These are phyloP conservation scores for Komagataea norvegica DNA, from an alignment of 1,139 yeast genomes.

Conservation along the genomic window DNA sequence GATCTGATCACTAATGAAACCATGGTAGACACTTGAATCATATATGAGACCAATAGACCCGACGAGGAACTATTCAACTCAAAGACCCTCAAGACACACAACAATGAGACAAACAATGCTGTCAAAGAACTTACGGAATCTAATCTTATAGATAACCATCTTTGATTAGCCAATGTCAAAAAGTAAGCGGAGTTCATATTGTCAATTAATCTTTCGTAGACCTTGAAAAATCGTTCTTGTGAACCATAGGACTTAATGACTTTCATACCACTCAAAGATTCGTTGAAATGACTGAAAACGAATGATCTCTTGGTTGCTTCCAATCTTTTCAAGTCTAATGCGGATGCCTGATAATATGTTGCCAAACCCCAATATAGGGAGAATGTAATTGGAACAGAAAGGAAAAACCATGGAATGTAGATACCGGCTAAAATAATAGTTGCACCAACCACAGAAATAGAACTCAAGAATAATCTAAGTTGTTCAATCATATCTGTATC, in stretches of 20 bases:
- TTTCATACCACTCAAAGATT: conserved; percentile 58
- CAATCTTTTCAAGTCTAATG: conserved; percentile 68
- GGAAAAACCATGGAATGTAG: conserved; percentile 61
- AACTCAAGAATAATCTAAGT: conserved; percentile 41
- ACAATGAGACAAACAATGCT: conserved; percentile 43
- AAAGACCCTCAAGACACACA: conserved; percentile 60
- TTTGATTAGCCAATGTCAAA: conserved; percentile 57
- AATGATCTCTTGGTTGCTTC: conserved; percentile 65
- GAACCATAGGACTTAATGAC: conserved; percentile 58
- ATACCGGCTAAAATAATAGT: conserved; percentile 53
- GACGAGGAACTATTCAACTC: conserved; percentile 58
- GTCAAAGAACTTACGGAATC: conserved; percentile 46
- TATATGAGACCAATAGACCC: conserved; percentile 53
- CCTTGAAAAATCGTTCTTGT: conserved; percentile 41
- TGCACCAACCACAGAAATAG: conserved; percentile 44
- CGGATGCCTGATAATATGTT: conserved; percentile 56
- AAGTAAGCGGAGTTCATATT: conserved; percentile 61
- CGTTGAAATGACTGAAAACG: conserved; percentile 69
- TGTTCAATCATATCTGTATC: conserved; percentile 55
- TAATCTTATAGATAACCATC: conserved; percentile 65
- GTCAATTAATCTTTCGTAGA: conserved; percentile 45
- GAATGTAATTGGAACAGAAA: conserved; percentile 43
- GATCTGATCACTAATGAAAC: conserved; percentile 43
- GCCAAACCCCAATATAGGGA: conserved; percentile 42
- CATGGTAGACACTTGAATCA: conserved; percentile 34